These are phyloP conservation scores for Fragaria ananassa DNA, from an alignment of 306 rosid genomes.

Conservation along the genomic window DNA sequence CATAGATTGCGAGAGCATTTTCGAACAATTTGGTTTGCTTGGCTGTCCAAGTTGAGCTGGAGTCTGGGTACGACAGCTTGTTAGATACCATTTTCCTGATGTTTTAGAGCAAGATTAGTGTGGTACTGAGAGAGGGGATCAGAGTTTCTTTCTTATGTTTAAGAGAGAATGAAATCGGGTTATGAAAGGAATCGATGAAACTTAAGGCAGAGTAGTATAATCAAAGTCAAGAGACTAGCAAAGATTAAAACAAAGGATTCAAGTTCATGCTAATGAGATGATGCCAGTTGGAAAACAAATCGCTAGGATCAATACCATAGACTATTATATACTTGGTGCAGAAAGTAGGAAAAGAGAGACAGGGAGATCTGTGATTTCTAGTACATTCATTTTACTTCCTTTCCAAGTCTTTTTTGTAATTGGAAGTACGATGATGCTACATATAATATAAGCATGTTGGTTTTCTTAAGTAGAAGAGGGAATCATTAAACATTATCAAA, in stretches of 20 bases:
- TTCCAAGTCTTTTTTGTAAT: slow-evolving; percentile 20
- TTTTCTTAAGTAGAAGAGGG: slow-evolving; percentile 12
- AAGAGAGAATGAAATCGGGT: slow-evolving; percentile 28
- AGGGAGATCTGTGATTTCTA: slow-evolving; percentile 18
- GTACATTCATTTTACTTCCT: slow-evolving; percentile 28
- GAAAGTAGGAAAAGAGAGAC: slow-evolving; percentile 16
- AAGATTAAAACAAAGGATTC: slow-evolving; percentile 24
- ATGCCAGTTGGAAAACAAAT: slow-evolving; percentile 27
- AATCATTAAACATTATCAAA: slow-evolving; percentile 19
- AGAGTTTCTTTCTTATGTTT: background rate
- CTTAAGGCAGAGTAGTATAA: slow-evolving; percentile 13
- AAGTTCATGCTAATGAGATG: slow-evolving; percentile 26
- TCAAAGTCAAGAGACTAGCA: slow-evolving; percentile 30
- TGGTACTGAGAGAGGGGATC: slow-evolving; percentile 12
- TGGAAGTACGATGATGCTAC: slow-evolving; percentile 22
- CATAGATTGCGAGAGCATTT: slow-evolving; percentile 61
- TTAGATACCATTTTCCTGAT: slow-evolving; percentile 43
- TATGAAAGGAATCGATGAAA: slow-evolving; percentile 12
- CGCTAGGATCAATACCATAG: slow-evolving; percentile 17
- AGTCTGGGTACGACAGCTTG: slow-evolving; percentile 27
- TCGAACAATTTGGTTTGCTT: slow-evolving; percentile 58
- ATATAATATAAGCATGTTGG: slow-evolving; percentile 27
- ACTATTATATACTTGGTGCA: slow-evolving; percentile 13
- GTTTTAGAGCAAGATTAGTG: slow-evolving; percentile 20
- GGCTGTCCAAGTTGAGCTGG: slow-evolving; percentile 45